Percentiles rank a stretch among this genome's conserved stretches.
Evolutionary conservation across 1,139 yeast genomes (phyloP).

Genomic region (Suhomyces kunorum): DNA sequence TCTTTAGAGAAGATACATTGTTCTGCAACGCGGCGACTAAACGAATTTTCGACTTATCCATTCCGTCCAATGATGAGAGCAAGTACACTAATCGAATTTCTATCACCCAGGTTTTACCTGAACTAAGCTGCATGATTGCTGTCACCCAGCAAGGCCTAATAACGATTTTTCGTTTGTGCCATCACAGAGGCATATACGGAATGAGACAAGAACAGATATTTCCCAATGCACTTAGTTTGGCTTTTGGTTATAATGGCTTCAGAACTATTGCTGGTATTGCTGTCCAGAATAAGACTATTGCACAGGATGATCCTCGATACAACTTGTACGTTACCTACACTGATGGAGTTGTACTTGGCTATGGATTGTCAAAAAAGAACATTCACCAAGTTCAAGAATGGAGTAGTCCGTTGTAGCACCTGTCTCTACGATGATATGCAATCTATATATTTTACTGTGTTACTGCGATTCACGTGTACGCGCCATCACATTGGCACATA

Average conservation of each 20-base stretch:
- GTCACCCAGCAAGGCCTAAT: slow-evolving; percentile 64
- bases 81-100: slow-evolving; percentile 53
- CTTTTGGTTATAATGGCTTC: slow-evolving; percentile 30
- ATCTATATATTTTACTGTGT: too few relatives aligned
- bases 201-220: slow-evolving; percentile 63
- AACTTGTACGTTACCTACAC: slow-evolving; percentile 33
- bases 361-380: slow-evolving; percentile 18
- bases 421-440: not conserved
- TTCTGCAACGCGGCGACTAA: slow-evolving; percentile 54
- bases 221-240: slow-evolving; percentile 40
- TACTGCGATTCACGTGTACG: slow-evolving; percentile 3
- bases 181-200: slow-evolving; percentile 55
- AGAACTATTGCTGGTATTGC: slow-evolving; percentile 38
- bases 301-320: slow-evolving; percentile 22
- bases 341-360: slow-evolving; percentile 36
- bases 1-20: slow-evolving; percentile 53
- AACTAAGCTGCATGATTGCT: slow-evolving; percentile 53
- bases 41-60: slow-evolving; percentile 40
- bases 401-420: not conserved
- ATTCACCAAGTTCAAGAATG: not conserved
- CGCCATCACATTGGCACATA: not conserved
- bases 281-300: slow-evolving; percentile 25
- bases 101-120: slow-evolving; percentile 52
- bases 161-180: slow-evolving; percentile 57
- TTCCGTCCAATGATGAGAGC: slow-evolving; percentile 41